Percentiles rank a stretch among this genome's conserved stretches.
Conservation (phyloP, 2,329 filamentous ascomycete genomes). For the Sporothrix dimorphospora region DNA sequence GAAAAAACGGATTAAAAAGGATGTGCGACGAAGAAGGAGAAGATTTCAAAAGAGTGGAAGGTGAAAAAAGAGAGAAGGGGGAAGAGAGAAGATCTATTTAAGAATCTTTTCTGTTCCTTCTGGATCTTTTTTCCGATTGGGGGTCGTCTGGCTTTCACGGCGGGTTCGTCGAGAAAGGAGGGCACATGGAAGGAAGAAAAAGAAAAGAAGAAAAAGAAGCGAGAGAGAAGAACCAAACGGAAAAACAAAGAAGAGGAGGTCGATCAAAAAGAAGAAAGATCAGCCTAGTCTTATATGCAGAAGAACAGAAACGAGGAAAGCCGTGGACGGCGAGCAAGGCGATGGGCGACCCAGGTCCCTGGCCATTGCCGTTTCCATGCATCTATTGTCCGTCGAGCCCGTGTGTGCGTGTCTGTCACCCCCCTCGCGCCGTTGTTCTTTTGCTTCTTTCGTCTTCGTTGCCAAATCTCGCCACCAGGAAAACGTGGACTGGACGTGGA, state of each 20-base stretch:
- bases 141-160: constrained; percentile 9
- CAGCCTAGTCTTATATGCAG: constrained; percentile 19
- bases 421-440: not conserved
- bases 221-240: not conserved
- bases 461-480: constrained; percentile 13
- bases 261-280: constrained; percentile 19
- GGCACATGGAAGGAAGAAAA: not conserved
- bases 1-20: not conserved
- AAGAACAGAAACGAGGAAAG: not conserved
- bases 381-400: not conserved
- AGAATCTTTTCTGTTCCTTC: not conserved
- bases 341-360: constrained; percentile 4
- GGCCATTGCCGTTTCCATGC: not conserved
- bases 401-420: not conserved
- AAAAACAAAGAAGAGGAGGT: constrained; percentile 1
- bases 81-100: not conserved
- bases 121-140: not conserved
- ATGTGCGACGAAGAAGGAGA: not conserved
- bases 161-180: not conserved
- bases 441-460: constrained; percentile 12
- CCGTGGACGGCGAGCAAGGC: constrained; percentile 4
- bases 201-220: not conserved
- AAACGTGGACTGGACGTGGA: constrained; percentile 21
- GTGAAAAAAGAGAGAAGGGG: constrained; percentile 2
- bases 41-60: constrained; percentile 1